phyloP scores from a whole-genome alignment of 345 rosid genomes.

The Salix brachista region DNA sequence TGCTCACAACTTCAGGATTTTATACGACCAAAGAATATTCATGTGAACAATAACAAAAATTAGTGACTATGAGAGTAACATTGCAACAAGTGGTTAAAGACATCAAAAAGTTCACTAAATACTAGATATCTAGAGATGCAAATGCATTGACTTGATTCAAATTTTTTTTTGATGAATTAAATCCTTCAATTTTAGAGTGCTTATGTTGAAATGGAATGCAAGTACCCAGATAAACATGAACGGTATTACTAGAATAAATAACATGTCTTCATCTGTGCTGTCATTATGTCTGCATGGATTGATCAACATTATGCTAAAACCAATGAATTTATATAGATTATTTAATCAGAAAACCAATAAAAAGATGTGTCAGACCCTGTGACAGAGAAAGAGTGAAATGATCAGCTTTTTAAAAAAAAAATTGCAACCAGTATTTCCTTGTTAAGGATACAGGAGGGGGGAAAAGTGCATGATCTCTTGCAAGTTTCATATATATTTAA shows the following conservation, averaged over 20 bases:
- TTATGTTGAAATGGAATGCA: not conserved
- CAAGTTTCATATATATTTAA: not conserved
- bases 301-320: too few relatives aligned
- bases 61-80: not conserved
- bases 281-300: not conserved
- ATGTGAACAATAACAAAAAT: not conserved
- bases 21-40: not conserved
- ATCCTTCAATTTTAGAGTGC: not conserved
- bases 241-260: not conserved
- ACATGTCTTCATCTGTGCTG: not conserved
- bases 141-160: not conserved
- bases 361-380: not conserved
- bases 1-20: not conserved
- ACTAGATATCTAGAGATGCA: not conserved
- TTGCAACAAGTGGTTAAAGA: not conserved
- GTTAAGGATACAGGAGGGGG: not conserved
- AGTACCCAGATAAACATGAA: not conserved
- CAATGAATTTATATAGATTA: too few relatives aligned
- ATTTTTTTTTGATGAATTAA: too few relatives aligned
- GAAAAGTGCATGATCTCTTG: not conserved
- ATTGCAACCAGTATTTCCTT: not conserved
- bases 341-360: not conserved
- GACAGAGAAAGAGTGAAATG: not conserved
- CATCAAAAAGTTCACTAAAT: not conserved
- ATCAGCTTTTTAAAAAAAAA: not conserved